Evolutionary conservation across 306 rosid species (phyloP).

Genomic region (Arachis hypogaea): DNA sequence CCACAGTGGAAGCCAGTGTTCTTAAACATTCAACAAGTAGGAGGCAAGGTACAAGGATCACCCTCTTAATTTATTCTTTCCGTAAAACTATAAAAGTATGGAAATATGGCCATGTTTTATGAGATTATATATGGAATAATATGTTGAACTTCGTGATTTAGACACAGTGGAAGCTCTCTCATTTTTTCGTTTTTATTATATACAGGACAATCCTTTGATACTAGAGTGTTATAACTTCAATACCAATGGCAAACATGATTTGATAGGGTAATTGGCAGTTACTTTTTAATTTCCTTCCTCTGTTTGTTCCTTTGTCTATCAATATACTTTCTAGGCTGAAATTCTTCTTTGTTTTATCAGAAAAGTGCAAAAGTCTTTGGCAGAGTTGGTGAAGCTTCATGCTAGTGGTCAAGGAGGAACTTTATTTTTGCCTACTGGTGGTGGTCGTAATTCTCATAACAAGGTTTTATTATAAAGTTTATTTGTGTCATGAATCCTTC

Average conservation of each 20-base stretch:
- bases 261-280: conserved; percentile 79
- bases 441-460: conserved; percentile 73
- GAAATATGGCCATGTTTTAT: conserved; percentile 23
- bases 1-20: conserved; percentile 86
- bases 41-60: conserved; percentile 78
- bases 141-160: conserved; percentile 22
- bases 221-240: conserved; percentile 92
- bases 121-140: neutral
- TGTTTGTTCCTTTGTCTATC: conserved; percentile 21
- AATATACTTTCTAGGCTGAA: conserved; percentile 30
- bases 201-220: conserved; percentile 83
- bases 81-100: conserved; percentile 10
- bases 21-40: conserved; percentile 92
- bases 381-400: conserved; percentile 81
- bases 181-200: conserved; percentile 40
- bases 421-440: conserved; percentile 53
- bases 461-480: conserved; percentile 61
- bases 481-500: conserved; percentile 26
- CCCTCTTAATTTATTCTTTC: conserved; percentile 22
- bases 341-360: conserved; percentile 55
- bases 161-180: conserved; percentile 33
- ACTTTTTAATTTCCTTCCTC: conserved; percentile 20
- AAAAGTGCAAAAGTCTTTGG: conserved; percentile 77
- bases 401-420: conserved; percentile 68
- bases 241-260: conserved; percentile 92